Percentiles rank a stretch among this genome's conserved stretches.
phyloP scores from a whole-genome alignment of 441 rosid species.

The Omphalea diandra region DNA sequence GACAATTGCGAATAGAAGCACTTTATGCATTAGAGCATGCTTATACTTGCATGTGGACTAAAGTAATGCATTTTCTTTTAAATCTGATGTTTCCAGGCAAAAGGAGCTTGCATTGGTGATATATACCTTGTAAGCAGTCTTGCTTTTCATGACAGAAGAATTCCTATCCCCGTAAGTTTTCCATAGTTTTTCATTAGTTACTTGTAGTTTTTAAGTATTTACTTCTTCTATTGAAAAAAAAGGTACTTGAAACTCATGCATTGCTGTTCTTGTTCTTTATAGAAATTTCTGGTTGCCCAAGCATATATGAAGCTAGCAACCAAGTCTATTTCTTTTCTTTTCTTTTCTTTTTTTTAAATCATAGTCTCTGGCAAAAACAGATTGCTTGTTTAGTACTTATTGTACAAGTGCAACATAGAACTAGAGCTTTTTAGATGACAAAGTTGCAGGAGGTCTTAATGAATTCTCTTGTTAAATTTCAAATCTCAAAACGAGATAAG shows the following conservation, averaged over 20 bases:
- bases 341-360: neutral
- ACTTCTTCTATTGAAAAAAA: constrained; percentile 10
- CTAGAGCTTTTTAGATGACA: neutral
- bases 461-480: neutral
- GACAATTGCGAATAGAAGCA: neutral
- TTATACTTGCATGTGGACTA: neutral
- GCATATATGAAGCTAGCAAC: constrained; percentile 15
- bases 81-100: constrained; percentile 51
- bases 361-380: neutral
- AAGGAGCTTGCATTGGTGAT: constrained; percentile 85
- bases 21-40: too few relatives aligned
- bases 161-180: constrained; percentile 79
- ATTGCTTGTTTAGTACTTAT: neutral
- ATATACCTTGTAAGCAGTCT: constrained; percentile 74
- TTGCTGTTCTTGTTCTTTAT: constrained; percentile 3
- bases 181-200: constrained; percentile 18
- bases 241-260: neutral
- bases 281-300: constrained; percentile 6
- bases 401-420: neutral
- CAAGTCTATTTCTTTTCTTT: too few relatives aligned
- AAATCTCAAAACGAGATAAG: neutral
- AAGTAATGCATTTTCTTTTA: neutral
- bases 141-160: constrained; percentile 94
- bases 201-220: too few relatives aligned
- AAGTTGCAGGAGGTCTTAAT: neutral